Base-by-base conservation (phyloP, 2,329 filamentous ascomycete genomes). In the Colletotrichum horii region DNA sequence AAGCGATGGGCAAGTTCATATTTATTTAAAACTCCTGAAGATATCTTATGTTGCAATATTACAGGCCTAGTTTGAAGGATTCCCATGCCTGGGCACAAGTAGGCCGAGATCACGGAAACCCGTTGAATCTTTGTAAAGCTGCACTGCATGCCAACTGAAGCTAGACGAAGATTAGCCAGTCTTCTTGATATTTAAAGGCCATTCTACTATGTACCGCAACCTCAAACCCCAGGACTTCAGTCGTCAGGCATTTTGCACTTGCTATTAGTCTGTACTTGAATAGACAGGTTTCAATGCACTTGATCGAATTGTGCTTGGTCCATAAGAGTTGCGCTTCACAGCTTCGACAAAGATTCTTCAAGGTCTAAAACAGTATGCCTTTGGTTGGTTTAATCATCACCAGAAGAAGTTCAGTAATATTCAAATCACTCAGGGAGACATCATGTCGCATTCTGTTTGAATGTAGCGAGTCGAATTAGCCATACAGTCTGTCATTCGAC, bases 311-410 rank as follows among this genome's bases (percentile, higher is more conserved):
- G 11, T 12, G 38, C 8, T n/a, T 48, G 0, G 9, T 48, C 3
- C 6, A n/a, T 48, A 5, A 48, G 19, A 9, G 16, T 0, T 19
- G 38, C 19, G 19, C 19, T 48, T 1, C 38, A 48, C 6, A 48
- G 38, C 9, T 48, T 48, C 38, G 38, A 48, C 38, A 48, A 48
- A 1, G 19, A 48, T 48, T 48, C 38, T n/a, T 36, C 38, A n/a
- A n/a, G 19, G 38, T 48, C 19, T 9, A 1, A 48, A 48, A n/a
- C 19, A 43, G 9, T n/a, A 4, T 48, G 11, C 43, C 19, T n/a
- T 1, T 22, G 0, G 2, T 48, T 48, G 43, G 11, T 48, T n/a
- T 48, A 4, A 22, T 8, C 19, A 24, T 12, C 19, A n/a, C 0
- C 11, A 16, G n/a, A 11, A 14, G 4, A 52, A 0, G 43, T 12